Base-by-base conservation (phyloP, 2,329 filamentous ascomycete genomes). In the Cordyceps javanica region DNA sequence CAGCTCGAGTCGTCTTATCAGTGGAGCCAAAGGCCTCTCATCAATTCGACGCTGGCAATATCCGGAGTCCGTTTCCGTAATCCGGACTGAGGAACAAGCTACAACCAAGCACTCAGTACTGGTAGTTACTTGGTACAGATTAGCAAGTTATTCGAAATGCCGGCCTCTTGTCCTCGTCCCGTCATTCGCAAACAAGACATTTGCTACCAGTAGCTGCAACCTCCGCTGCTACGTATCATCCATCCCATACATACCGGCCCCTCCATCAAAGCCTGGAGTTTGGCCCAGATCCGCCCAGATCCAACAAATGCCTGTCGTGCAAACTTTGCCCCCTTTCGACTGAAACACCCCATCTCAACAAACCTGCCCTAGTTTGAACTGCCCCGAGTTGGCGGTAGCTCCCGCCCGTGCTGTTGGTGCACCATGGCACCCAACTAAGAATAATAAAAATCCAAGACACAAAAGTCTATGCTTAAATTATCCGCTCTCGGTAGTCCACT, bases 391-490 rank as follows among this genome's bases (percentile, higher is more conserved):
- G 21, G 28, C 38, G 51, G 51, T 54, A 54, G 25, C 19, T 34
- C 28, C n/a, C 38, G n/a, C 39, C 38, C 26, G 26, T 30, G 26
- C 34, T 21, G 25, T 14, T 52, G 45, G n/a, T 49, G n/a, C 30
- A 14, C 41, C 6, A 13, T 38, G 36, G n/a, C 36, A 38, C 19
- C 14, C 36, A 38, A n/a, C 36, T 16, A 38, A 19, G 19, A n/a
- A n/a, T n/a, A n/a, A n/a, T n/a, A n/a, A 36, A 34, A n/a, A 14
- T 45, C 13, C 48, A 39, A 56, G 53, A 56, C 53, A 56, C 3
- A 19, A n/a, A n/a, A 56, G 44, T 34, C 44, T 56, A 56, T 56
- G 53, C 53, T 56, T 56, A 56, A 56, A 49, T 48, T 41, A 23
- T 49, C 21, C 23, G 44, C n/a, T 16, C 7, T 16, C 7, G 19